Evolutionary conservation across 1,139 yeast species (phyloP).

Genomic region (Meyerozyma sp.): DNA sequence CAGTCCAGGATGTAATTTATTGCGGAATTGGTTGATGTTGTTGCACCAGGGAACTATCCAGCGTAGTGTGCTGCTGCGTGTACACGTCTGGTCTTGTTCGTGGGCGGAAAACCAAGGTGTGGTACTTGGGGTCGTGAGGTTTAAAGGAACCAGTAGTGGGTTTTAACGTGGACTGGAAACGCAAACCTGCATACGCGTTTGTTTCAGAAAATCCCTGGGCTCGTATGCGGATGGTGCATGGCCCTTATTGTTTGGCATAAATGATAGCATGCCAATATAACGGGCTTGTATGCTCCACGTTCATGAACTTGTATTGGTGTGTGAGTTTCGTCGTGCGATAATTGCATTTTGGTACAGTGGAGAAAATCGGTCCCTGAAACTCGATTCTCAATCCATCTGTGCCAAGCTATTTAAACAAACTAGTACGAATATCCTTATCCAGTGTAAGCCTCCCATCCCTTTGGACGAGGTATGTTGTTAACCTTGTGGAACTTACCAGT

Average conservation of each 20-base stretch:
- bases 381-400: background rate
- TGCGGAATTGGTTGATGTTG: too few relatives aligned
- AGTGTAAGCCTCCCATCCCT: constrained; percentile 67
- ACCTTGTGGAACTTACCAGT: constrained; percentile 66
- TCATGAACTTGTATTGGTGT: background rate
- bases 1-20: background rate
- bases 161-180: background rate
- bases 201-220: background rate
- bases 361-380: constrained; percentile 1
- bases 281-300: background rate
- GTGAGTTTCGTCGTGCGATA: background rate
- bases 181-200: background rate
- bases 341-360: background rate
- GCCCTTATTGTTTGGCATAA: background rate
- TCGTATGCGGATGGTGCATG: background rate
- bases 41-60: too few relatives aligned
- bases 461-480: constrained; percentile 59
- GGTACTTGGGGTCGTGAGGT: background rate
- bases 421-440: constrained; percentile 3
- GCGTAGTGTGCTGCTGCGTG: too few relatives aligned
- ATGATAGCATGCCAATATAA: background rate
- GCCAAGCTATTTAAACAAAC: background rate
- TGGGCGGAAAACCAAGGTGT: too few relatives aligned
- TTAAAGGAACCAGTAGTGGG: background rate
- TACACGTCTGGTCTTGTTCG: too few relatives aligned